Conservation (phyloP, 306 rosid species). For the Dicorynia guianensis region DNA sequence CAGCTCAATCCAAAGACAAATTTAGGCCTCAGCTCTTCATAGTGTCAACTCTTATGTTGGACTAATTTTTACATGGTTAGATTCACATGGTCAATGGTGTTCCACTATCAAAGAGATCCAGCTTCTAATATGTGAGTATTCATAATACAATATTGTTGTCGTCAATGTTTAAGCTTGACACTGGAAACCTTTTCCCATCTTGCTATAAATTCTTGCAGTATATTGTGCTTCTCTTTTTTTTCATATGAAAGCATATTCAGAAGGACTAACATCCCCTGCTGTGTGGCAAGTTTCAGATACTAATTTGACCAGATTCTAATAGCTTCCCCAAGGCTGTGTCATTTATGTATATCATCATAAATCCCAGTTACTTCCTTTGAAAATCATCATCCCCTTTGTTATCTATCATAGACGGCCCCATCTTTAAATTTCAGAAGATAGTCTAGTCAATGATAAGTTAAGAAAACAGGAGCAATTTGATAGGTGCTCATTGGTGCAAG, state of each 20-base stretch:
- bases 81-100: neutral
- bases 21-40: neutral
- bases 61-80: neutral
- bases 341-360: constrained; percentile 1
- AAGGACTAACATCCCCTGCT: neutral
- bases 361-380: neutral
- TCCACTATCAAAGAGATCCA: neutral
- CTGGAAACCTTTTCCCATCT: neutral
- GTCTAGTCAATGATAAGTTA: neutral
- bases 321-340: neutral
- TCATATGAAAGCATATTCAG: neutral
- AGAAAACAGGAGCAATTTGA: neutral
- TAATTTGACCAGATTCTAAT: neutral
- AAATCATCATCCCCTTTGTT: neutral
- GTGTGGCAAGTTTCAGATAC: neutral
- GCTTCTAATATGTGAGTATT: neutral
- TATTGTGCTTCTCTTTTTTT: neutral
- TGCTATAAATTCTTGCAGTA: neutral
- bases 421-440: neutral
- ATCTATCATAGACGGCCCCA: neutral
- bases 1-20: neutral
- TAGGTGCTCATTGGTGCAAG: neutral
- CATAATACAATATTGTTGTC: neutral
- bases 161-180: constrained; percentile 5
- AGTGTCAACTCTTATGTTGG: constrained; percentile 6